Evolutionary conservation across 345 rosid genomes (phyloP).

Genomic region (Aquilaria malaccensis): DNA sequence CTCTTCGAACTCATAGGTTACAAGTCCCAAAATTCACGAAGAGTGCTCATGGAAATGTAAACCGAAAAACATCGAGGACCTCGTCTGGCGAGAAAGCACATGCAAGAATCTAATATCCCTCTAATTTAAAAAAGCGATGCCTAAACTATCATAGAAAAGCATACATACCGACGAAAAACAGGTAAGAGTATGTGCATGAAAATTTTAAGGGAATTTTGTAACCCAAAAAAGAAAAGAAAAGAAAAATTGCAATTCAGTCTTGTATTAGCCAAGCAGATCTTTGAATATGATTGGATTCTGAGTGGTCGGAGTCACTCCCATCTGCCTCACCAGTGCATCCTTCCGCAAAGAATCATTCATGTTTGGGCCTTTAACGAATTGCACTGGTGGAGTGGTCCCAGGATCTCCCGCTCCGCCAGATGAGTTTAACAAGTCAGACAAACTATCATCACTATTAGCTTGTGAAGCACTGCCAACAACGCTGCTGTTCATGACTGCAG

Average conservation of each 20-base stretch:
- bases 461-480: slow-evolving; percentile 8
- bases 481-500: slow-evolving; percentile 22
- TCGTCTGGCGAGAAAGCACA: too few species aligned
- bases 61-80: too few species aligned
- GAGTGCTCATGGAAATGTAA: too few species aligned
- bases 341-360: slow-evolving; percentile 62
- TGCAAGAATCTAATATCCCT: too few species aligned
- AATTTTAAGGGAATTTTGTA: too few species aligned
- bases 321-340: slow-evolving; percentile 87
- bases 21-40: too few species aligned
- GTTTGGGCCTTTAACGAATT: slow-evolving; percentile 60
- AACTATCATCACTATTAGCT: slow-evolving; percentile 16
- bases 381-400: slow-evolving; percentile 16
- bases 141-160: too few species aligned
- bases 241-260: background rate
- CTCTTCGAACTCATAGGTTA: too few species aligned
- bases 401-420: slow-evolving; percentile 16
- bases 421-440: slow-evolving; percentile 24
- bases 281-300: slow-evolving; percentile 86
- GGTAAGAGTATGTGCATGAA: too few species aligned
- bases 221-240: background rate
- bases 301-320: slow-evolving; percentile 81
- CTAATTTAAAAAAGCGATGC: too few species aligned
- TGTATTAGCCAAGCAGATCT: slow-evolving; percentile 66
- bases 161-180: too few species aligned